Percentiles rank a stretch among this genome's conserved stretches.
Conservation (phyloP, 352 stramenopile species). For the Globisporangium barbulae region DNA sequence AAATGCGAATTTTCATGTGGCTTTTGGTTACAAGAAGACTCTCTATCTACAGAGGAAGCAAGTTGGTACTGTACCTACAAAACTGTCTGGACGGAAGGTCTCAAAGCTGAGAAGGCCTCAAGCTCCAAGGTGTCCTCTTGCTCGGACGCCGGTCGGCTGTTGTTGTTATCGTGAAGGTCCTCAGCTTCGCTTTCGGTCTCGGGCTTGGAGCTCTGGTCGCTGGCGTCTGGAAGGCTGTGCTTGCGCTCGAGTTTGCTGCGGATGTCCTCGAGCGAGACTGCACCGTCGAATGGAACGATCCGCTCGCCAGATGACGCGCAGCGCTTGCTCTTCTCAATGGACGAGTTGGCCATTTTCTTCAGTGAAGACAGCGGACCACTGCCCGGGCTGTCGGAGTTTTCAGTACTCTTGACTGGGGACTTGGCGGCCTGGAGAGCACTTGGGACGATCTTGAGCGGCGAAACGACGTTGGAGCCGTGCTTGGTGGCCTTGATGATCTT, state of each 20-base stretch:
- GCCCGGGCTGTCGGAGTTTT: neutral
- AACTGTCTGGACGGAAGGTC: neutral
- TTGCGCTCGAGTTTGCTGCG: slow-evolving; percentile 52
- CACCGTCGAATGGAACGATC: slow-evolving; percentile 43
- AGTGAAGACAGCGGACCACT: slow-evolving; percentile 14
- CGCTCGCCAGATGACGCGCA: slow-evolving; percentile 18
- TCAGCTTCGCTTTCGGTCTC: slow-evolving; percentile 19
- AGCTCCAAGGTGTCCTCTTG: slow-evolving; percentile 21
- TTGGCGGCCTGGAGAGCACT: neutral
- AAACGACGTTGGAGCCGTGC: slow-evolving; percentile 16
- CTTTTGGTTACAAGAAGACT: neutral
- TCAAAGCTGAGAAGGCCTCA: slow-evolving; percentile 4
- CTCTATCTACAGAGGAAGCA: neutral
- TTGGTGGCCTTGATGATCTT: slow-evolving; percentile 42
- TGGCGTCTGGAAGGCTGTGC: slow-evolving; percentile 23
- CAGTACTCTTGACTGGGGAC: neutral
- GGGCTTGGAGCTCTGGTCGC: slow-evolving; percentile 8
- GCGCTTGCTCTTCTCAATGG: slow-evolving; percentile 30
- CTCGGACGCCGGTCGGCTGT: slow-evolving; percentile 34
- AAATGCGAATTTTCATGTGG: neutral
- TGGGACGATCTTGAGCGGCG: slow-evolving; percentile 9
- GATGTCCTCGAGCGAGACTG: slow-evolving; percentile 54
- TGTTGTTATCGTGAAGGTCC: slow-evolving; percentile 46
- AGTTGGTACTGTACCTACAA: slow-evolving; percentile 6
- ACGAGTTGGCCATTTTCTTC: slow-evolving; percentile 28